Base-by-base conservation (phyloP, 2,329 filamentous ascomycete species). In the Coleophoma crateriformis region DNA sequence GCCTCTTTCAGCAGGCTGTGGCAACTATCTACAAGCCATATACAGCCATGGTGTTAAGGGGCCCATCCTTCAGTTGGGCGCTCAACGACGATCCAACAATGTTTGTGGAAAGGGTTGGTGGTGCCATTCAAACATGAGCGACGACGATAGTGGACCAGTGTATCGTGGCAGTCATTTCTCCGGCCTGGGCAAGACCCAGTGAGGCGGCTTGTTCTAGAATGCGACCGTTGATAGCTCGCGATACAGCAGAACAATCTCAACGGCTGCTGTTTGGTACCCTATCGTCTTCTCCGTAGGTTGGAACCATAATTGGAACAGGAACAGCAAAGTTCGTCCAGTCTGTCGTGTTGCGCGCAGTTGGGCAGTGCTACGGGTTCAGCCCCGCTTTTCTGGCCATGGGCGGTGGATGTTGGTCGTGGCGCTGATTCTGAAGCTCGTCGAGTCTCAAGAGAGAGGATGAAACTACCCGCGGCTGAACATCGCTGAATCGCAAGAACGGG, bases 401-500 rank as follows among this genome's bases (percentile, higher is more conserved):
- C 15, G 41, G 32, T 27, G 44, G 37, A 20, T 11, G 33, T 22
- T 33, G 39, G 39, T 49, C 19, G 56, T 55, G 55, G 58, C 57
- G 58, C 50, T 51, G 41, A 27, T 32, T 38, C 43, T 61, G 58
- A 61, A 54, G 57, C 58, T 54, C 47, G 43, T 27, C 42, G 47
- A 54, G 59, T 61, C 52, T 56, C 58, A 60, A 49, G 52, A 54
- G 46, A 52, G 57, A 45, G 52, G 56, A 59, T 61, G 59, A 61
- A 61, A 61, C 59, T 54, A 57, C 51, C 48, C 32, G 33, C 46
- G 35, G 53, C 50, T 35, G 43, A 52, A 50, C 45, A 44, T n/a
- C 42, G 37, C 49, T 51, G 35, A 34, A 48, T 15, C 33, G 45
- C 19, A 10, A 17, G 7, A 33, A 33, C 13, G 20, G 13, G 13